phyloP scores from a whole-genome alignment of 2,329 filamentous ascomycete species.

The Xylariaceae sp. region DNA sequence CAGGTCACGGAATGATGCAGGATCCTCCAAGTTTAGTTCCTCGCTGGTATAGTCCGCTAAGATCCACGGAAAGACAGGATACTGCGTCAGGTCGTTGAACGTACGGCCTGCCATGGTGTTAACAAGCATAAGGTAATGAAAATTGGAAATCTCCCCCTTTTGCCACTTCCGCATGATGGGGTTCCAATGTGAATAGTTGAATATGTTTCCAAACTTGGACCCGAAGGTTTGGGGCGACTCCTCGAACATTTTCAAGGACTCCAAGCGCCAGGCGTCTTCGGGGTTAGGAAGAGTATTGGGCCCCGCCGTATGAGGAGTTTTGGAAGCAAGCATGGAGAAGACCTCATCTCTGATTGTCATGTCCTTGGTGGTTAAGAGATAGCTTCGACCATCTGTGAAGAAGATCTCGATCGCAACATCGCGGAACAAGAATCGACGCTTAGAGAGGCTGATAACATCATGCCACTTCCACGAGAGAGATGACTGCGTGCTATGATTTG shows the following conservation, averaged over 20 bases:
- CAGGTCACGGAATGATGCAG: slow-evolving; percentile 80
- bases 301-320: slow-evolving; percentile 74
- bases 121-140: slow-evolving; percentile 97
- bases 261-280: slow-evolving; percentile 88
- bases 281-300: slow-evolving; percentile 65
- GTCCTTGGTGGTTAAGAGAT: slow-evolving; percentile 80
- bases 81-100: slow-evolving; percentile 97
- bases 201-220: slow-evolving; percentile 86
- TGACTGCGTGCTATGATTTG: slow-evolving; percentile 63
- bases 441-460: slow-evolving; percentile 92
- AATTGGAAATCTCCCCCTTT: slow-evolving; percentile 93
- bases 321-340: slow-evolving; percentile 66
- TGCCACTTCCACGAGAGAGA: slow-evolving; percentile 90
- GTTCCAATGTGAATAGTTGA: slow-evolving; percentile 75
- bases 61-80: slow-evolving; percentile 97
- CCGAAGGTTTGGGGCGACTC: slow-evolving; percentile 62
- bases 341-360: slow-evolving; percentile 71
- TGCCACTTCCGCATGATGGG: slow-evolving; percentile 87
- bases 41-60: slow-evolving; percentile 93
- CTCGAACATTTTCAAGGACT: slow-evolving; percentile 67
- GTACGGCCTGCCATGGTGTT: slow-evolving; percentile 96
- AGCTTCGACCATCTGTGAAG: slow-evolving; percentile 94
- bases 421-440: slow-evolving; percentile 88
- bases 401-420: slow-evolving; percentile 97
- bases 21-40: slow-evolving; percentile 80